These are phyloP conservation scores for Sporobolomyces roseus DNA, from an alignment of 768 basidiomycete genomes.

Conservation along the genomic window DNA sequence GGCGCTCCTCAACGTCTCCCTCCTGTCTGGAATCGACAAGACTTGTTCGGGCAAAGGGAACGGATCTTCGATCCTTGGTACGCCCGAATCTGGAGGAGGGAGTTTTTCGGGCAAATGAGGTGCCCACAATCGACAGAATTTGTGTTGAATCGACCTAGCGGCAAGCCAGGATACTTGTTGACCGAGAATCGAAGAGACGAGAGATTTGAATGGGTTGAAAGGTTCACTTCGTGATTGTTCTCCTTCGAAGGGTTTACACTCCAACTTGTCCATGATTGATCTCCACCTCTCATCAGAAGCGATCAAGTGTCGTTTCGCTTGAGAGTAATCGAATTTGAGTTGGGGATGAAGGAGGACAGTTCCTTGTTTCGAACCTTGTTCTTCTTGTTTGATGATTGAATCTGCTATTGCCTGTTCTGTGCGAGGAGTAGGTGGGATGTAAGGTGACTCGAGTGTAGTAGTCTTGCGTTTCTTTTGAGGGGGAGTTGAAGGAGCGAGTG, in stretches of 20 bases:
- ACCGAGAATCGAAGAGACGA: constrained; percentile 62
- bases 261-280: constrained; percentile 61
- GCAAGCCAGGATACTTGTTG: constrained; percentile 80
- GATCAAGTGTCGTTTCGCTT: constrained; percentile 69
- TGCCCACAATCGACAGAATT: constrained; percentile 71
- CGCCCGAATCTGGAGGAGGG: constrained; percentile 28
- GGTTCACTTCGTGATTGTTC: constrained; percentile 57
- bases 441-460: constrained; percentile 10
- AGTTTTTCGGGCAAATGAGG: constrained; percentile 65
- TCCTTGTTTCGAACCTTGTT: constrained; percentile 17
- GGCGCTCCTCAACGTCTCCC: constrained; percentile 61
- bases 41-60: constrained; percentile 75
- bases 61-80: constrained; percentile 14
- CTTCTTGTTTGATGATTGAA: background rate
- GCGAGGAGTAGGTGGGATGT: constrained; percentile 26
- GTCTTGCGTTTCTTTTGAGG: constrained; percentile 1
- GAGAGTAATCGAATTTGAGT: constrained; percentile 70
- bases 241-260: constrained; percentile 72
- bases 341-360: constrained; percentile 60
- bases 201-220: constrained; percentile 69
- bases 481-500: constrained; percentile 10
- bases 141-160: constrained; percentile 74
- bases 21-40: constrained; percentile 49
- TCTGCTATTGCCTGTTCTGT: constrained; percentile 15
- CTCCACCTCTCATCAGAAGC: constrained; percentile 65